These are phyloP conservation scores for Tetrapisispora taiwanensis DNA, from an alignment of 805 yeast species.

Conservation along the genomic window DNA sequence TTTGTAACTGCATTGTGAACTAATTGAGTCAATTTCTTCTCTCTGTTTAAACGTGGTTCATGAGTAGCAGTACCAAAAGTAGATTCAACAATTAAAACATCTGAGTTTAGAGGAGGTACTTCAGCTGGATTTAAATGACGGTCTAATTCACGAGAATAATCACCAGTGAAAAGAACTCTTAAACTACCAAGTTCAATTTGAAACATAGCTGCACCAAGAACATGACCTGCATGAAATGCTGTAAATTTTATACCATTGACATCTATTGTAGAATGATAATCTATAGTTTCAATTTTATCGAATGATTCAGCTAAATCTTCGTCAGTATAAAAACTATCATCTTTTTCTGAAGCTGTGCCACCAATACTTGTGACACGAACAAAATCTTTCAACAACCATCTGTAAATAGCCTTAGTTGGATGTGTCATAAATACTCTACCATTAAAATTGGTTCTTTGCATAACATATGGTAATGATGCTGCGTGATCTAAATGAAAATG, in stretches of 20 bases:
- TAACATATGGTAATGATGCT: slow-evolving; percentile 92
- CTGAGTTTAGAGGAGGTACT: slow-evolving; percentile 80
- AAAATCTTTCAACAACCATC: slow-evolving; percentile 91
- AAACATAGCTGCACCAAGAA: slow-evolving; percentile 96
- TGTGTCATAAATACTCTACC: slow-evolving; percentile 99
- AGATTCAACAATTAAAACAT: slow-evolving; percentile 83
- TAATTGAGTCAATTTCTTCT: slow-evolving; percentile 63
- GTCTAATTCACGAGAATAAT: slow-evolving; percentile 90
- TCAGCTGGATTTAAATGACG: slow-evolving; percentile 94
- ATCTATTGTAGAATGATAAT: slow-evolving; percentile 90
- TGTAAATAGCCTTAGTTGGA: slow-evolving; percentile 94
- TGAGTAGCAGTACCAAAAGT: slow-evolving; percentile 98
- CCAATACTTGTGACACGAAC: slow-evolving; percentile 73
- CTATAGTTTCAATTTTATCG: slow-evolving; percentile 85
- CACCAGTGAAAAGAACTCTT: slow-evolving; percentile 87
- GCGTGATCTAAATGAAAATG: slow-evolving; percentile 98
- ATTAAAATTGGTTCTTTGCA: slow-evolving; percentile 90
- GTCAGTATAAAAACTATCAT: slow-evolving; percentile 66
- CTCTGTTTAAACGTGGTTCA: slow-evolving; percentile 82
- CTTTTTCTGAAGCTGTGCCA: slow-evolving; percentile 31
- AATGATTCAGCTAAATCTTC: slow-evolving; percentile 83
- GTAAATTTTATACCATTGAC: slow-evolving; percentile 92
- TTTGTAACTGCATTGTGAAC: slow-evolving; percentile 75
- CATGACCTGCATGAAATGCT: slow-evolving; percentile 99
- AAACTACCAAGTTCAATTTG: slow-evolving; percentile 90